Conservation (phyloP, 2,329 filamentous ascomycete species). For the Rhynchosporium agropyri region DNA sequence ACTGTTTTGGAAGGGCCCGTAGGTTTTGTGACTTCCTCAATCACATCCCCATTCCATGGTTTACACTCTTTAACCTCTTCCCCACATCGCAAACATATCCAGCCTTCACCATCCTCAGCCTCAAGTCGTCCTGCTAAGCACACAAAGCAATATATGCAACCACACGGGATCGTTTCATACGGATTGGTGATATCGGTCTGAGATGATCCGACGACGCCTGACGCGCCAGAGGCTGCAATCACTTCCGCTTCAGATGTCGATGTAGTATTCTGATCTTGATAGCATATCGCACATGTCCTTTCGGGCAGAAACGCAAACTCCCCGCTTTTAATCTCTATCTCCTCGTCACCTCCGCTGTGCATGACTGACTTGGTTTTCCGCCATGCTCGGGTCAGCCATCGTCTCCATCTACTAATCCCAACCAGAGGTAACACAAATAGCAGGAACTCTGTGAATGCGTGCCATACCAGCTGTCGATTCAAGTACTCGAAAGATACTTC, state of each 20-base stretch:
- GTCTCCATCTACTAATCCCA: conserved; percentile 88
- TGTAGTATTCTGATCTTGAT: conserved; percentile 82
- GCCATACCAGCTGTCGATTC: conserved; percentile 97
- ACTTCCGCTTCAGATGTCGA: conserved; percentile 75
- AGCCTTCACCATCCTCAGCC: conserved; percentile 90
- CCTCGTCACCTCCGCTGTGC: conserved; percentile 52
- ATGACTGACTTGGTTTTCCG: conserved; percentile 73
- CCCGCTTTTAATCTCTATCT: conserved; percentile 61
- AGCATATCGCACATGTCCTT: conserved; percentile 94
- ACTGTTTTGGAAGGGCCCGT: conserved; percentile 56
- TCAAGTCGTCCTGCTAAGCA: conserved; percentile 90
- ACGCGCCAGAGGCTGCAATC: conserved; percentile 66
- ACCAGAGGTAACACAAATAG: conserved; percentile 96
- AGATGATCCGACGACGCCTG: conserved; percentile 80
- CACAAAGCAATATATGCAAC: conserved; percentile 94
- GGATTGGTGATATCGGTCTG: conserved; percentile 96
- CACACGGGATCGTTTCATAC: conserved; percentile 87
- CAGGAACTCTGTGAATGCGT: conserved; percentile 99
- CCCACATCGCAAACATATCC: conserved; percentile 88
- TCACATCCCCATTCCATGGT: conserved; percentile 89
- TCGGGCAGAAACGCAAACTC: conserved; percentile 87
- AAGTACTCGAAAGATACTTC: conserved; percentile 98
- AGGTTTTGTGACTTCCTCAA: conserved; percentile 55
- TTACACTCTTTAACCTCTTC: conserved; percentile 81
- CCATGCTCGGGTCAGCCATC: conserved; percentile 88